phyloP scores from a whole-genome alignment of 192 early-diverging fungal genomes.

The Diversispora epigaea region DNA sequence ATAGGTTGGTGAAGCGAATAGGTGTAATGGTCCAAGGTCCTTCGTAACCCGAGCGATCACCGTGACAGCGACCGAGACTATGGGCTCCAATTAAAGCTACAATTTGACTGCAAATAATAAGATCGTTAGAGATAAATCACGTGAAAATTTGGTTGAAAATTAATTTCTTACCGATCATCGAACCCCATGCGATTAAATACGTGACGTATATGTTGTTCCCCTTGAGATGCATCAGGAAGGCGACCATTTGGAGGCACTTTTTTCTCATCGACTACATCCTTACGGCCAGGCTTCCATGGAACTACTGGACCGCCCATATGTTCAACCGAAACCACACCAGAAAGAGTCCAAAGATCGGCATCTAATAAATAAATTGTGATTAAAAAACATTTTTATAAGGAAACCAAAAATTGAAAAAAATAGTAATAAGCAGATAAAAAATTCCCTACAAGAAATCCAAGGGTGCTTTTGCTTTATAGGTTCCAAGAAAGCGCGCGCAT shows the following conservation, averaged over 20 bases:
- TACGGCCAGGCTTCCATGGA: conserved; percentile 61
- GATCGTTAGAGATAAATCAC: background rate
- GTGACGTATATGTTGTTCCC: conserved; percentile 54
- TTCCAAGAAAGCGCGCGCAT: conserved; percentile 53
- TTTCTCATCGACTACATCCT: conserved; percentile 50
- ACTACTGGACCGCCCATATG: conserved; percentile 68
- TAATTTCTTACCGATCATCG: conserved; percentile 37
- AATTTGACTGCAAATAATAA: conserved; percentile 52
- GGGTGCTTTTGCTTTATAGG: conserved; percentile 62
- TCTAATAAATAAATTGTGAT: conserved; percentile 31
- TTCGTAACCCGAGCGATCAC: conserved; percentile 60
- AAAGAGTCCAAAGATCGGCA: conserved; percentile 77
- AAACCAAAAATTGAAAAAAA: background rate
- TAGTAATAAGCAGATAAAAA: background rate
- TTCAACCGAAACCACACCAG: conserved; percentile 68
- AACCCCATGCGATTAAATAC: conserved; percentile 75
- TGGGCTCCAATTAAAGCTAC: conserved; percentile 71
- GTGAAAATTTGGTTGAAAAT: background rate
- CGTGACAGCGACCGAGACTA: conserved; percentile 63
- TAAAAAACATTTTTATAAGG: background rate
- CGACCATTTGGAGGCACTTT: conserved; percentile 65
- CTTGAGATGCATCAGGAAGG: conserved; percentile 64
- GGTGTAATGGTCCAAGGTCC: conserved; percentile 53
- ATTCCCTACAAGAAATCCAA: conserved; percentile 51
- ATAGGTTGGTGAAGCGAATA: conserved; percentile 49